Conservation (phyloP, 495 filamentous ascomycete species). For the Tuber indicum region DNA sequence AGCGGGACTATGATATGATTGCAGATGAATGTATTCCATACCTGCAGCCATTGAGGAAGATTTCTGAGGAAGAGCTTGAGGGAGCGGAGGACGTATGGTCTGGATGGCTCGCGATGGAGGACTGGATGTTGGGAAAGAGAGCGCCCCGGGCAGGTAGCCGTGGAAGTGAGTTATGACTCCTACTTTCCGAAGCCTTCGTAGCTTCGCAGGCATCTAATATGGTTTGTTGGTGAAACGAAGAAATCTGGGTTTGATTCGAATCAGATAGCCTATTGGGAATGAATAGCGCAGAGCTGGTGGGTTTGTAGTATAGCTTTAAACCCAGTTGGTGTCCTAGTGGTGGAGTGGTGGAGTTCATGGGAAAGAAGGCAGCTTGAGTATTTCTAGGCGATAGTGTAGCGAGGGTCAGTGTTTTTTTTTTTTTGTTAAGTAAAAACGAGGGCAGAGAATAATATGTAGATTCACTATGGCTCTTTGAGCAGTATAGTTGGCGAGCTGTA, state of each 20-base stretch:
- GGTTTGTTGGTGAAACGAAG: not conserved
- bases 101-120: conserved; percentile 86
- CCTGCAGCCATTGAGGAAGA: conserved; percentile 67
- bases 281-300: not conserved
- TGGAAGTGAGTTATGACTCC: not conserved
- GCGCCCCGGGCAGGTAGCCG: conserved; percentile 28
- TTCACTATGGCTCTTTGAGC: not conserved
- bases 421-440: not conserved
- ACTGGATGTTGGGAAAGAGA: conserved; percentile 78
- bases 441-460: not conserved
- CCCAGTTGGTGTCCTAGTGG: not conserved
- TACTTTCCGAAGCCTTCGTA: not conserved
- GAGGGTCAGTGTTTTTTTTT: not conserved
- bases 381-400: not conserved
- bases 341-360: not conserved
- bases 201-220: not conserved
- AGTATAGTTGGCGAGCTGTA: not conserved
- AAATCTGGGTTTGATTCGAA: not conserved
- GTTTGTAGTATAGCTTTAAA: not conserved
- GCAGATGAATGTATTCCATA: conserved; percentile 79
- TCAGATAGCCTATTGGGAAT: not conserved
- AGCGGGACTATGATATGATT: conserved; percentile 79
- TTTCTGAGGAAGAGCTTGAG: conserved; percentile 72
- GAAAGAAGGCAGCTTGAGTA: not conserved
- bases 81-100: conserved; percentile 75